Base-by-base conservation (phyloP, 2,329 filamentous ascomycete species). In the Verticillium dahliae region DNA sequence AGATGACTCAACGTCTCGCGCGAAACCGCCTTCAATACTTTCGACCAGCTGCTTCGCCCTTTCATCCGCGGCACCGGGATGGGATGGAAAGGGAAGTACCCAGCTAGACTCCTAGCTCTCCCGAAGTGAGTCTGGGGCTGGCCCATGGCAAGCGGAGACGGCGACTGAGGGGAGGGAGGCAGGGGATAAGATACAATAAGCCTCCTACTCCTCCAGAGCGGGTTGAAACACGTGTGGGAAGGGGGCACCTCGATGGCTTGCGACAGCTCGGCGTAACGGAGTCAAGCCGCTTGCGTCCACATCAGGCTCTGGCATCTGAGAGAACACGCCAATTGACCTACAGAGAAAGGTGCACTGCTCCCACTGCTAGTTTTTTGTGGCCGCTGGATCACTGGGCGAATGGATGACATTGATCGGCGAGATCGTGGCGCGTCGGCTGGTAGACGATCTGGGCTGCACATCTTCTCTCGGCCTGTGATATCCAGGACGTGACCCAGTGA, bases 261-360 rank as follows among this genome's bases (percentile, higher is more conserved):
- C 33, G 27, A 34, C 63, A 58, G 63, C 63, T 64, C 63, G 63
- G 63, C 63, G 60, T 59, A 65, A 63, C 63, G 63, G 63, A 65
- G 58, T 52, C 38, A n/a, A 60, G 31, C 61, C 39, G 62, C 62
- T 62, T 62, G 38, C 62, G 62, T 60, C 27, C n/a, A 15, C 13
- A 13, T 14, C n/a, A 37, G 35, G 15, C 33, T 45, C 27, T 27
- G 27, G 27, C 27, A 27, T 27, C 27, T 27, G 27, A 27, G 27
- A 27, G 27, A 27, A 27, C 27, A 27, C 22, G 31, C n/a, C 31
- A 5, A 35, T 11, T 9, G 13, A 57, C 18, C 18, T 4, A 2
- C 27, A 3, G 27, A 27, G 27, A 27, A 56, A 11, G 27, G 31
- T 14, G n/a, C 45, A 22, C n/a, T 22, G 45, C 11, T 27, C 15